Percentiles rank a stretch among this genome's conserved stretches.
These are phyloP conservation scores for Saccharomyces mikatae DNA, from an alignment of 805 yeast genomes.

Conservation along the genomic window DNA sequence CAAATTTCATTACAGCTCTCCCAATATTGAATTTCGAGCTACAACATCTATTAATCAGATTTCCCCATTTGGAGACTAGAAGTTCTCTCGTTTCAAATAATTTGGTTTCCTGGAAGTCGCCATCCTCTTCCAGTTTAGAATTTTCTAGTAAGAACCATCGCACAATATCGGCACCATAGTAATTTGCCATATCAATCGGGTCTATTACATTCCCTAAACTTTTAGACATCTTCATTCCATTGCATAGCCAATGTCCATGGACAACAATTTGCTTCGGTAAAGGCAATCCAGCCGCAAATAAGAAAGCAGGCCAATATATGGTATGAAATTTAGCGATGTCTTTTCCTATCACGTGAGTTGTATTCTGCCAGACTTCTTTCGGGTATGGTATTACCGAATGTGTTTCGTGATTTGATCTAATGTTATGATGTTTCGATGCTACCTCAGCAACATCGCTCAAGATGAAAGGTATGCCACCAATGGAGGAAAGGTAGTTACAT, in stretches of 20 bases:
- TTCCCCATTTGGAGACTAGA: slow-evolving; percentile 76
- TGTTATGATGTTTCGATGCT: slow-evolving; percentile 14
- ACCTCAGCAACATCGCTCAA: slow-evolving; percentile 13
- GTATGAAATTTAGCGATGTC: slow-evolving; percentile 87
- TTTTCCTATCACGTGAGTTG: slow-evolving; percentile 82
- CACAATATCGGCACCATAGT: slow-evolving; percentile 65
- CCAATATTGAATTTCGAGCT: slow-evolving; percentile 57
- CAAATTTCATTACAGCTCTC: slow-evolving; percentile 33
- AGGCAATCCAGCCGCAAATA: slow-evolving; percentile 70
- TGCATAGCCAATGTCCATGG: slow-evolving; percentile 90
- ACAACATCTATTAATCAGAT: slow-evolving; percentile 65
- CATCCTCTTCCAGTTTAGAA: slow-evolving; percentile 67
- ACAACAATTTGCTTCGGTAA: slow-evolving; percentile 72
- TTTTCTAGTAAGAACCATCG: slow-evolving; percentile 71
- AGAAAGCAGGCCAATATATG: slow-evolving; percentile 87
- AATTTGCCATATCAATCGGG: slow-evolving; percentile 56
- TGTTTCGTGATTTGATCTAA: neutral
- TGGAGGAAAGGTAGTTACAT: slow-evolving; percentile 70
- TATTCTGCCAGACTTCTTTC: slow-evolving; percentile 27
- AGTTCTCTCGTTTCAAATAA: slow-evolving; percentile 49
- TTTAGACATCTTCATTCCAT: slow-evolving; percentile 90
- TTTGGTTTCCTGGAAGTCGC: slow-evolving; percentile 62
- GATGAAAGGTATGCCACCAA: slow-evolving; percentile 44
- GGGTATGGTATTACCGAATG: slow-evolving; percentile 1
- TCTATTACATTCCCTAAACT: slow-evolving; percentile 90